Base-by-base conservation (phyloP, 257 asterid genomes). In the Catharanthus roseus region DNA sequence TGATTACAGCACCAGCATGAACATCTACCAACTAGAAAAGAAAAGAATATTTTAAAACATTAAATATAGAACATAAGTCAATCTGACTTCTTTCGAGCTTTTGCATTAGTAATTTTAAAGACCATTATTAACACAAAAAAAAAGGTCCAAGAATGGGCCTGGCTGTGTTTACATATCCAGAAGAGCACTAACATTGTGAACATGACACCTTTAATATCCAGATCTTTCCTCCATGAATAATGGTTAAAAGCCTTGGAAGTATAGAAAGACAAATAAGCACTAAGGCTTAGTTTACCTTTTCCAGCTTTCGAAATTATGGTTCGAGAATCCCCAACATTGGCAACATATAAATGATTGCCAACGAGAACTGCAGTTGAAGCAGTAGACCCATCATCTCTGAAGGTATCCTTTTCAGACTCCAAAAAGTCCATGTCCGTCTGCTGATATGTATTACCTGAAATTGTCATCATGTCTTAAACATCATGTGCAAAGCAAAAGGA, bases 291-390 rank as follows among this genome's bases (percentile, higher is more conserved):
- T 34, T 62, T 87, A 95, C 99, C 99, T 87, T 85, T 86, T 74
- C 99, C 99, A 69, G 91, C 89, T 87, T 86, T 88, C 4, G 96
- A 95, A 79, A 91, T 82, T 72, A 95, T 85, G 73, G 99, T 88
- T 79, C 99, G 90, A 41, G 99, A 95, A 78, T 95, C 99, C 65
- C 99, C 99, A 77, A 95, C 99, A 82, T 95, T 95, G 78, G 97
- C 99, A 78, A 91, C 99, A 78, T 91, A 95, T 47, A 95, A 92
- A 76, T 82, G 97, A 74, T 91, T 89, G 77, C 92, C 99, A 49
- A 95, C 90, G 72, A 95, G 90, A 79, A 95, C 86, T 66, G 91
- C 91, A 31, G 91, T 81, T 34, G 91, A 91, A 65, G 99, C 97
- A 75, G 99, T 95, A 77, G 99, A 95, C 66, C 99, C 99, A 83